Evolutionary conservation across 2,329 filamentous ascomycete species (phyloP).

Genomic region (Arthroderma uncinatum): DNA sequence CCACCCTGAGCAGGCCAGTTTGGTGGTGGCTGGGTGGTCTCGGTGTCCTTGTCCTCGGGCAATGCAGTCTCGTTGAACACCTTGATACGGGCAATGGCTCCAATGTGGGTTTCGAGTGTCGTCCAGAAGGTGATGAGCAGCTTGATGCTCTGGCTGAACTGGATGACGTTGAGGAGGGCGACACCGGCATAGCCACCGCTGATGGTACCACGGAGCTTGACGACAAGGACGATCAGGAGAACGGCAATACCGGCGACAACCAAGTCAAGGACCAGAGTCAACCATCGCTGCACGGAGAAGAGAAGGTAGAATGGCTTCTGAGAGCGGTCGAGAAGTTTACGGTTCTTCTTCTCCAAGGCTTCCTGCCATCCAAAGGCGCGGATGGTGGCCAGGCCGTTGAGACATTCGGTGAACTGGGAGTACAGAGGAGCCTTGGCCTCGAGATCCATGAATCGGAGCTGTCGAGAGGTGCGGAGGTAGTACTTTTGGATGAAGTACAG

Average conservation of each 20-base stretch:
- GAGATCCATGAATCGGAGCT: slow-evolving; percentile 50
- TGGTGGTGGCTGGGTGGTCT: slow-evolving; percentile 25
- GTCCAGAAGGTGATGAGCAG: slow-evolving; percentile 42
- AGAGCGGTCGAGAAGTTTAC: slow-evolving; percentile 41
- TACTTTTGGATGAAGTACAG: slow-evolving; percentile 40
- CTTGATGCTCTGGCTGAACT: slow-evolving; percentile 43
- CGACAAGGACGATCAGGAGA: slow-evolving; percentile 41
- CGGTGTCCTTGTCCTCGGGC: slow-evolving; percentile 29
- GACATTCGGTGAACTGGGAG: slow-evolving; percentile 47
- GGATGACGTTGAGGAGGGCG: slow-evolving; percentile 43
- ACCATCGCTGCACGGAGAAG: slow-evolving; percentile 48
- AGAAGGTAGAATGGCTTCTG: slow-evolving; percentile 49
- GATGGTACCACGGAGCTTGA: slow-evolving; percentile 34
- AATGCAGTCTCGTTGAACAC: slow-evolving; percentile 35
- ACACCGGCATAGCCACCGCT: slow-evolving; percentile 43
- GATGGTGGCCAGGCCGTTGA: slow-evolving; percentile 46
- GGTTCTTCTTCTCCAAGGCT: slow-evolving; percentile 36
- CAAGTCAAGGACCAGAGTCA: slow-evolving; percentile 38
- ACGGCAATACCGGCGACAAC: slow-evolving; percentile 41
- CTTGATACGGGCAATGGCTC: slow-evolving; percentile 44
- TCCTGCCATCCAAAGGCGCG: slow-evolving; percentile 47
- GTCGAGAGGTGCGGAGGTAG: slow-evolving; percentile 50
- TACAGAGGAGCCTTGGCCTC: slow-evolving; percentile 51
- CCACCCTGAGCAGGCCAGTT: slow-evolving; percentile 29
- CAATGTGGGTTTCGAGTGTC: slow-evolving; percentile 44